phyloP scores from a whole-genome alignment of 2,329 filamentous ascomycete species.

The Eurotiales sp. region DNA sequence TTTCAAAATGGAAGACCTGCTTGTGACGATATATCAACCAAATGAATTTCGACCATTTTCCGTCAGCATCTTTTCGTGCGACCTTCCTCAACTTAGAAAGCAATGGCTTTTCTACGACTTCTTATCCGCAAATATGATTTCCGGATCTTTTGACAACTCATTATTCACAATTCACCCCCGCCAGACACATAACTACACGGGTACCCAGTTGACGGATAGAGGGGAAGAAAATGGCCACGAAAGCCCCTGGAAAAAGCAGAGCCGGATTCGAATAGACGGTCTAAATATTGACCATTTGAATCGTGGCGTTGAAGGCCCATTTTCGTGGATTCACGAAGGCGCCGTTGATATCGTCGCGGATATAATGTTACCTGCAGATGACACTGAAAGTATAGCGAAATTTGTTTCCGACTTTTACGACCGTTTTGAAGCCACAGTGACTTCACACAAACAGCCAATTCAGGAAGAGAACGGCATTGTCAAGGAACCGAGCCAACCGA shows the following conservation, averaged over 20 bases:
- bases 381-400: slow-evolving; percentile 83
- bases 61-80: slow-evolving; percentile 92
- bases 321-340: slow-evolving; percentile 96
- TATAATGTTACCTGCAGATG: slow-evolving; percentile 86
- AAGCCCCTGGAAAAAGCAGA: slow-evolving; percentile 91
- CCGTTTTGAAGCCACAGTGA: slow-evolving; percentile 87
- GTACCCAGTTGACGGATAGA: slow-evolving; percentile 56
- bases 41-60: slow-evolving; percentile 89
- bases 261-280: slow-evolving; percentile 83
- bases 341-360: slow-evolving; percentile 96
- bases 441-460: slow-evolving; percentile 62
- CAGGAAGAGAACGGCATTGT: not conserved
- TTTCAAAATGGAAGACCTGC: slow-evolving; percentile 91
- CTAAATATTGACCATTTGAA: slow-evolving; percentile 96
- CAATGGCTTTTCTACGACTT: slow-evolving; percentile 99
- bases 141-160: slow-evolving; percentile 89
- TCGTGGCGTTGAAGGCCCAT: slow-evolving; percentile 84
- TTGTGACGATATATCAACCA: slow-evolving; percentile 89
- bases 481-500: slow-evolving; percentile 19
- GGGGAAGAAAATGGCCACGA: slow-evolving; percentile 60
- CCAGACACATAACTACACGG: slow-evolving; percentile 76
- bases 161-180: slow-evolving; percentile 95
- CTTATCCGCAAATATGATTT: slow-evolving; percentile 91
- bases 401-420: slow-evolving; percentile 98
- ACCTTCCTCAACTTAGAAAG: slow-evolving; percentile 86